Conservation (phyloP, 768 basidiomycete species). For the Sporobolomyces pararoseus region DNA sequence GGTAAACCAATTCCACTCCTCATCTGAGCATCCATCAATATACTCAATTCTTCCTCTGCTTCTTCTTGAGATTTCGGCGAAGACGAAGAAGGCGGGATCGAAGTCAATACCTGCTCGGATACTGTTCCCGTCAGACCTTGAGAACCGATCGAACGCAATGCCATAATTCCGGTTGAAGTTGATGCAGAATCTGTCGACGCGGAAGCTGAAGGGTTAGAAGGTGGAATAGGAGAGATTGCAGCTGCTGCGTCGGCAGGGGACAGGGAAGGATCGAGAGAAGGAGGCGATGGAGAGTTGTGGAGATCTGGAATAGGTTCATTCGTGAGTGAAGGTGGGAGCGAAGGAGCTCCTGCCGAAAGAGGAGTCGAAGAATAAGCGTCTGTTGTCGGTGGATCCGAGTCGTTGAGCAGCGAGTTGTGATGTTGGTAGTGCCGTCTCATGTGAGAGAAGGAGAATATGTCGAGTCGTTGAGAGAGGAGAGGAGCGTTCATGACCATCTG, state of each 20-base stretch:
- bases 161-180: constrained; percentile 18
- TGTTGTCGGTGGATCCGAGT: neutral
- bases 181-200: too few species aligned
- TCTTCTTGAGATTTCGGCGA: neutral
- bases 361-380: neutral
- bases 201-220: neutral
- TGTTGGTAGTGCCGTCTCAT: constrained; percentile 52
- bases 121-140: constrained; percentile 19
- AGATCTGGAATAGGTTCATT: neutral
- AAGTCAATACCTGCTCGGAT: constrained; percentile 13
- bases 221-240: neutral
- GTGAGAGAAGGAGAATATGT: constrained; percentile 87
- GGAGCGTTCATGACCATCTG: constrained; percentile 23
- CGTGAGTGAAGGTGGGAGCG: constrained; percentile 47
- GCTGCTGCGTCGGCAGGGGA: constrained; percentile 7
- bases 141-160: constrained; percentile 12
- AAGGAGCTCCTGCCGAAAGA: constrained; percentile 45
- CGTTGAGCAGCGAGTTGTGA: constrained; percentile 7
- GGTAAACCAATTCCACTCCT: constrained; percentile 41
- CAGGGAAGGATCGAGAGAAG: constrained; percentile 2
- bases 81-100: constrained; percentile 45
- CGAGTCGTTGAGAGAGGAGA: constrained; percentile 50
- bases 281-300: neutral
- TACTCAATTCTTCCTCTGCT: constrained; percentile 10
- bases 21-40: constrained; percentile 32